A percentile compares a stretch with the other conserved stretches of the same genome.
These are phyloP conservation scores for Mycosarcoma maydis DNA, from an alignment of 1,284 basidiomycete genomes.

Conservation along the genomic window DNA sequence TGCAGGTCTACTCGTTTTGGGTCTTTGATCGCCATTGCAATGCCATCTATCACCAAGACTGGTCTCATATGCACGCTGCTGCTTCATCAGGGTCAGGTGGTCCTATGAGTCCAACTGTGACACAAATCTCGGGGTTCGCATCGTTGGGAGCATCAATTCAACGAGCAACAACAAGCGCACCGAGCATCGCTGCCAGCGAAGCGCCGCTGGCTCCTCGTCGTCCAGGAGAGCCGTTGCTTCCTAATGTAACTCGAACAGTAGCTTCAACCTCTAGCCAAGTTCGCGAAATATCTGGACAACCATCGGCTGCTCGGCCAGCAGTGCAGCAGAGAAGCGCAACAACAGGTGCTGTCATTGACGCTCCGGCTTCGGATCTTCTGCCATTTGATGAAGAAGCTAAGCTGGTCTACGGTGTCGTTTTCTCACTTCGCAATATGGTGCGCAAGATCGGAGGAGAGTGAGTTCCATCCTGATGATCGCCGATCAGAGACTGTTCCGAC, in stretches of 20 bases:
- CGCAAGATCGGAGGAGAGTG: slow-evolving; percentile 76
- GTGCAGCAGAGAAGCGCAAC: slow-evolving; percentile 5
- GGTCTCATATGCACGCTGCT: slow-evolving; percentile 54
- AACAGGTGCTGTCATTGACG: slow-evolving; percentile 7
- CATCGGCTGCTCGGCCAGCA: slow-evolving; percentile 1
- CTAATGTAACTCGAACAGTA: slow-evolving; percentile 31
- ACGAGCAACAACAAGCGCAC: slow-evolving; percentile 32
- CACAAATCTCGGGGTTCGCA: slow-evolving; percentile 44
- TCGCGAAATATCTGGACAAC: not conserved
- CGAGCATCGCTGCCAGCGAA: slow-evolving; percentile 5
- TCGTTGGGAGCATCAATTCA: slow-evolving; percentile 56
- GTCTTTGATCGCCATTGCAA: slow-evolving; percentile 65
- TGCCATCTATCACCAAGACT: slow-evolving; percentile 64
- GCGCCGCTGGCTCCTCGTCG: slow-evolving; percentile 16
- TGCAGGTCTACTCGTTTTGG: slow-evolving; percentile 63
- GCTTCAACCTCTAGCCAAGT: slow-evolving; percentile 1
- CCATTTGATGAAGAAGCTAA: slow-evolving; percentile 98
- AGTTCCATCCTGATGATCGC: slow-evolving; percentile 6
- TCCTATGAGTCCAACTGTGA: slow-evolving; percentile 21
- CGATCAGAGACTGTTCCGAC: not conserved
- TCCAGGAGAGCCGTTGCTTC: slow-evolving; percentile 35
- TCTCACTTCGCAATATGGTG: slow-evolving; percentile 91
- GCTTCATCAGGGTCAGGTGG: slow-evolving; percentile 10
- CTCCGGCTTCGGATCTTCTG: slow-evolving; percentile 31
- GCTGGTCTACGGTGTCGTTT: slow-evolving; percentile 92